A percentile compares a stretch with the other conserved stretches of the same genome.
Conservation (phyloP, 108 stramenopile species). For the Bacterosira constricta region DNA sequence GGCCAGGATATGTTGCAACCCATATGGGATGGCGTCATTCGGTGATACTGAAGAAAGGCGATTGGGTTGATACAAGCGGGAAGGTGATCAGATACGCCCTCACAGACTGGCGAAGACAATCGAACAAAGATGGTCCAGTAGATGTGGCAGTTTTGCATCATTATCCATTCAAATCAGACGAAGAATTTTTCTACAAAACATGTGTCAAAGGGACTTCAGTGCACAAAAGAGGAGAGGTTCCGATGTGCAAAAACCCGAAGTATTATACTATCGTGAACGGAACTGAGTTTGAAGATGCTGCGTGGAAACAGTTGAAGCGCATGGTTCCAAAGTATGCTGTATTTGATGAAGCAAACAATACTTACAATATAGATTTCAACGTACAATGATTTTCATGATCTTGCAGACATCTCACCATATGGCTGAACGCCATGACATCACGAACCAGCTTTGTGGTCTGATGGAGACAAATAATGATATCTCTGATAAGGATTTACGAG, state of each 20-base stretch:
- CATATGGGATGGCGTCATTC: too few relatives aligned
- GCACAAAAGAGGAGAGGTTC: not conserved
- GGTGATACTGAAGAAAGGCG: too few relatives aligned
- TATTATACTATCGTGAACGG: not conserved
- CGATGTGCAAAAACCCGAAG: constrained; percentile 6
- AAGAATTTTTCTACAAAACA: constrained; percentile 40
- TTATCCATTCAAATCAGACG: constrained; percentile 38
- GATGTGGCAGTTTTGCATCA: constrained; percentile 52
- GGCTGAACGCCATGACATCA: too few relatives aligned
- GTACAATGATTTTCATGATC: too few relatives aligned
- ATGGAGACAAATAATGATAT: too few relatives aligned
- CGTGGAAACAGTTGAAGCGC: constrained; percentile 44
- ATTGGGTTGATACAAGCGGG: constrained; percentile 52
- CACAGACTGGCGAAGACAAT: constrained; percentile 2
- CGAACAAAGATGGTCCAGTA: constrained; percentile 36
- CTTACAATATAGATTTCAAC: too few relatives aligned
- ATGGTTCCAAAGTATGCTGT: constrained; percentile 45
- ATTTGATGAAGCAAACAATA: constrained; percentile 46
- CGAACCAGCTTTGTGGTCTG: too few relatives aligned
- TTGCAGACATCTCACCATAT: too few relatives aligned
- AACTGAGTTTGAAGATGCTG: constrained; percentile 34
- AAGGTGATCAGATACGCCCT: not conserved
- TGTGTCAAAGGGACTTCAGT: constrained; percentile 28
- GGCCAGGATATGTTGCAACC: too few relatives aligned
- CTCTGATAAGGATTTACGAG: too few relatives aligned